phyloP scores from a whole-genome alignment of 306 rosid species.

The Morella rubra region DNA sequence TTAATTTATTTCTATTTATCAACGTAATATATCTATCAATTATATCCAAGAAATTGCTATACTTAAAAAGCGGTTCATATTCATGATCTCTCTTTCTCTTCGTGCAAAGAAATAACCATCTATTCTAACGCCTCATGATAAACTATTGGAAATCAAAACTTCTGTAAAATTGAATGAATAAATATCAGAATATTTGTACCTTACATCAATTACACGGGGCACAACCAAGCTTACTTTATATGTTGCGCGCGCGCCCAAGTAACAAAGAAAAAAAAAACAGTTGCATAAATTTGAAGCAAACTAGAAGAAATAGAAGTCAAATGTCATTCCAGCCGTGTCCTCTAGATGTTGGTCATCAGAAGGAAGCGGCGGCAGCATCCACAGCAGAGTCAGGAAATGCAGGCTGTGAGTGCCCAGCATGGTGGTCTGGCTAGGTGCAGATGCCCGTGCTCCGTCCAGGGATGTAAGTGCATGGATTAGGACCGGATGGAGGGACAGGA shows the following conservation, averaged over 20 bases:
- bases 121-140: too few species aligned
- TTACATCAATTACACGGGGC: not conserved
- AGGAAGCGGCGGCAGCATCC: not conserved
- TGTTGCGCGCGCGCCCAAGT: not conserved
- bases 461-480: constrained; percentile 35
- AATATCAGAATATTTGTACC: not conserved
- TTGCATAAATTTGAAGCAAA: not conserved
- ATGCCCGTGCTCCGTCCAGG: constrained; percentile 11
- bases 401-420: not conserved
- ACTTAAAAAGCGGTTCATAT: too few species aligned
- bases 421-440: constrained; percentile 13
- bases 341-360: not conserved
- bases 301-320: not conserved
- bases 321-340: not conserved
- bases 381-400: not conserved
- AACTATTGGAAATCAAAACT: not conserved
- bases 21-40: too few species aligned
- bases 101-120: too few species aligned
- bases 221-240: not conserved
- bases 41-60: too few species aligned
- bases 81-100: too few species aligned
- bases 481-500: not conserved
- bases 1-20: too few species aligned
- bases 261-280: not conserved
- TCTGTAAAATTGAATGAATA: not conserved